A percentile compares a stretch with the other conserved stretches of the same genome.
These are phyloP conservation scores for Spizellomyces sp. DNA, from an alignment of 192 early-diverging fungal species.

Conservation along the genomic window DNA sequence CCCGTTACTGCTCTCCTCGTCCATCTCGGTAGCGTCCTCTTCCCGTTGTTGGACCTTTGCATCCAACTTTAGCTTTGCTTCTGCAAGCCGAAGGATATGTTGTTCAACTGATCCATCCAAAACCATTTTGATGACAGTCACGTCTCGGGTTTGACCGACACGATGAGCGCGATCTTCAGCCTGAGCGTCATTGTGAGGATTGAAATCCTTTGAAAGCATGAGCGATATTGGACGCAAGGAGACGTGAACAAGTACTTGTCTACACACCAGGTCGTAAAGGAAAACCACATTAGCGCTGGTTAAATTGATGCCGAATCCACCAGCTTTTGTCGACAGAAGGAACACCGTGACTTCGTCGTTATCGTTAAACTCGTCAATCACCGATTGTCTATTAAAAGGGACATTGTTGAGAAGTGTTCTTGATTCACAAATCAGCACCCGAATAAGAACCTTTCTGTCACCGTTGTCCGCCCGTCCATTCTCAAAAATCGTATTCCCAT, in stretches of 20 bases:
- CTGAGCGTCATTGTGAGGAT: conserved; percentile 72
- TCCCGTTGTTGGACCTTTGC: conserved; percentile 37
- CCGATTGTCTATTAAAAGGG: conserved; percentile 39
- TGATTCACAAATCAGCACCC: conserved; percentile 6
- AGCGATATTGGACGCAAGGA: neutral
- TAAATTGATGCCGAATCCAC: conserved; percentile 96
- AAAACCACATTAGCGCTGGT: conserved; percentile 94
- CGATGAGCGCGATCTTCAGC: conserved; percentile 83
- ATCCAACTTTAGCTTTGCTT: conserved; percentile 67
- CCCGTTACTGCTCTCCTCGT: neutral
- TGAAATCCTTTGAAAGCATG: conserved; percentile 77
- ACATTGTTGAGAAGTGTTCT: neutral
- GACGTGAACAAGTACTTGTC: conserved; percentile 53
- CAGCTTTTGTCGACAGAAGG: conserved; percentile 93
- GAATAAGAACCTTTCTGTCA: conserved; percentile 27
- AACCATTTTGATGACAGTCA: conserved; percentile 74
- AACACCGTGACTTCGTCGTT: conserved; percentile 67
- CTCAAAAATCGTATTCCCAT: conserved; percentile 40
- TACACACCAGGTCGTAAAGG: conserved; percentile 66
- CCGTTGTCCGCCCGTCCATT: conserved; percentile 40
- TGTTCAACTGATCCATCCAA: conserved; percentile 71
- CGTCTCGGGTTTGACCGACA: conserved; percentile 84
- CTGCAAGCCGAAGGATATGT: conserved; percentile 60
- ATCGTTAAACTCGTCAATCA: conserved; percentile 81
- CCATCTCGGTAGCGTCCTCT: conserved; percentile 5